A percentile compares a stretch with the other conserved stretches of the same genome.
Evolutionary conservation across 164 flowering plant species (phyloP).

Genomic region (Stephania japonica): DNA sequence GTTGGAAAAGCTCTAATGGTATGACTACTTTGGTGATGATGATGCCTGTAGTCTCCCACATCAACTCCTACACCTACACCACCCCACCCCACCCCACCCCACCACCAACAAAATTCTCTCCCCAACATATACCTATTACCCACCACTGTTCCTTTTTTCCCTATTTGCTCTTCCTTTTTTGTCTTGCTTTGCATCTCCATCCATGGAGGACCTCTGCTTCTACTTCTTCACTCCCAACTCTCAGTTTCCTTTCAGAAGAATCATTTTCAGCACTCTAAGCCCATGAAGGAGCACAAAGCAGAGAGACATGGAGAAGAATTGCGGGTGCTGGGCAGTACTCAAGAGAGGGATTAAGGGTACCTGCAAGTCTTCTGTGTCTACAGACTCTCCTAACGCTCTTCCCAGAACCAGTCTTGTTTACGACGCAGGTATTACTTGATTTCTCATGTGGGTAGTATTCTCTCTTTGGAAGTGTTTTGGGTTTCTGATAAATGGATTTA

Average conservation of each 20-base stretch:
- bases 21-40: conserved; percentile 48
- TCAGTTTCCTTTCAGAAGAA: not conserved
- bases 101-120: conserved; percentile 17
- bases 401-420: conserved; percentile 80
- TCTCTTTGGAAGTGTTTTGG: not conserved
- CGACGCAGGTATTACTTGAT: conserved; percentile 54
- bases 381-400: conserved; percentile 45
- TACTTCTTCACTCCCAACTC: not conserved
- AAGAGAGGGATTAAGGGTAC: conserved; percentile 42
- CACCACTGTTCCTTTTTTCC: conserved; percentile 18
- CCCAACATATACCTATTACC: not conserved
- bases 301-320: conserved; percentile 40
- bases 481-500: not conserved
- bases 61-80: conserved; percentile 14
- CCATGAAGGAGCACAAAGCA: conserved; percentile 18
- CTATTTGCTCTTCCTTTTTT: conserved; percentile 6
- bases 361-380: conserved; percentile 54
- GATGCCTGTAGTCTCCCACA: conserved; percentile 43
- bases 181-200: not conserved
- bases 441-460: not conserved
- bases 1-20: conserved; percentile 67
- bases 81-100: not conserved
- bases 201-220: conserved; percentile 11
- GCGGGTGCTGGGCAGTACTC: conserved; percentile 77
- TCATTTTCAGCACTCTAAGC: conserved; percentile 1